Conservation (phyloP, 2,329 filamentous ascomycete genomes). For the Waltergamsia citrina region DNA sequence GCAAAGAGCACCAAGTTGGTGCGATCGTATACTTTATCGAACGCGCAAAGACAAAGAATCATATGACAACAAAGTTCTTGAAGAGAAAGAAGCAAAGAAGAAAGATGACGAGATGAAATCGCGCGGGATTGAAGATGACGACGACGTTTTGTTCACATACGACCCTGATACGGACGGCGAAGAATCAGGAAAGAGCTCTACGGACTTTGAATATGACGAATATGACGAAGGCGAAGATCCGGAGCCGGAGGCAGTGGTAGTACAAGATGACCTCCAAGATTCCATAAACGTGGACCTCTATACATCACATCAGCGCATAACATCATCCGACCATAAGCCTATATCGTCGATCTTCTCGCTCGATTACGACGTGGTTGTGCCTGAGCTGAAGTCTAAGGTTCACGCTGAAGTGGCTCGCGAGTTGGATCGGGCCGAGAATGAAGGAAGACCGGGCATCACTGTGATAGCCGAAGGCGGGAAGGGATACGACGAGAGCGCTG, state of each 20-base stretch:
- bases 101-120: conserved; percentile 81
- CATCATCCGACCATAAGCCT: conserved; percentile 94
- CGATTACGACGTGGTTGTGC: conserved; percentile 78
- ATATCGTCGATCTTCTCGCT: conserved; percentile 74
- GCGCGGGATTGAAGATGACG: conserved; percentile 66
- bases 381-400: conserved; percentile 72
- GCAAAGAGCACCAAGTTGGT: conserved; percentile 88
- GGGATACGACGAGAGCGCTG: conserved; percentile 38
- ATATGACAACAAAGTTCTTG: conserved; percentile 53
- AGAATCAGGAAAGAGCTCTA: conserved; percentile 19
- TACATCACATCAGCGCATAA: conserved; percentile 77
- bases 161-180: conserved; percentile 69
- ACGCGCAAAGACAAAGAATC: conserved; percentile 61
- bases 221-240: conserved; percentile 39
- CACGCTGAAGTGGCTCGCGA: conserved; percentile 82
- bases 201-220: conserved; percentile 48
- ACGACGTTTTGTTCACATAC: conserved; percentile 71
- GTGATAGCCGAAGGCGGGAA: conserved; percentile 61
- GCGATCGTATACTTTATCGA: conserved; percentile 83
- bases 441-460: conserved; percentile 72
- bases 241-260: conserved; percentile 37
- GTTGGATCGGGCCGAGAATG: conserved; percentile 85
- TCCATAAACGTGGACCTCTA: conserved; percentile 57
- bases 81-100: conserved; percentile 57
- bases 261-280: conserved; percentile 48